phyloP scores from a whole-genome alignment of 2,329 filamentous ascomycete genomes.

The Colletotrichum costaricense region DNA sequence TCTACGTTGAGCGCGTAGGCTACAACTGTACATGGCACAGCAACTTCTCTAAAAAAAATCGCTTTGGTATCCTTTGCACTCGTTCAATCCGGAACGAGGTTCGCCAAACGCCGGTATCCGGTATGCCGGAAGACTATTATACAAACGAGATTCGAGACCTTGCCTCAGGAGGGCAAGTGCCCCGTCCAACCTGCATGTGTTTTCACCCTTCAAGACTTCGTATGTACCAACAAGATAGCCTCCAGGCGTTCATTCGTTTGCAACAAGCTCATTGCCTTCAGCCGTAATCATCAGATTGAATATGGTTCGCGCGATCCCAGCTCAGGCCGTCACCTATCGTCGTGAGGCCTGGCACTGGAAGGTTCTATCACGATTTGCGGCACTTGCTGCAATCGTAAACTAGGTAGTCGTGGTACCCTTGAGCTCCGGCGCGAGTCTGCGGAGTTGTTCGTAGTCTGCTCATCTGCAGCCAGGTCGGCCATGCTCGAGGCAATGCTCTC shows the following conservation, averaged over 20 bases:
- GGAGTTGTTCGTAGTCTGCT: conserved; percentile 39
- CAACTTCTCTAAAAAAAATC: conserved; percentile 21
- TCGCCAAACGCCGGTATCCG: conserved; percentile 30
- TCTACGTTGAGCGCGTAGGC: background rate
- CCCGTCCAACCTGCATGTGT: conserved; percentile 9
- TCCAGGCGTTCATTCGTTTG: conserved; percentile 4
- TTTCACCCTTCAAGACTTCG: conserved; percentile 4
- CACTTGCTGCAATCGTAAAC: conserved; percentile 59
- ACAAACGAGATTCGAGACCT: conserved; percentile 14
- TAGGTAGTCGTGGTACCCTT: conserved; percentile 62
- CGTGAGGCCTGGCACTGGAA: conserved; percentile 46
- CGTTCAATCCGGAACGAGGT: conserved; percentile 15
- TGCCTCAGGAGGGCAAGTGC: background rate
- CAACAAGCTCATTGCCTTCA: conserved; percentile 10
- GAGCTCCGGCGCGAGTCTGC: conserved; percentile 35
- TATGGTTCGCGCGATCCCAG: background rate
- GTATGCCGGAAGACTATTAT: conserved; percentile 25
- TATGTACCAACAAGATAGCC: conserved; percentile 24
- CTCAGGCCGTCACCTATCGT: conserved; percentile 21
- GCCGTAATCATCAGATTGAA: conserved; percentile 23
- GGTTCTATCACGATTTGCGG: conserved; percentile 71
- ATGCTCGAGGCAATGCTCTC: conserved; percentile 38
- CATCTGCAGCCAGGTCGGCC: conserved; percentile 26
- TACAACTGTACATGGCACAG: background rate
- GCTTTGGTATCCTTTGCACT: conserved; percentile 35